Evolutionary conservation across 805 yeast genomes (phyloP).

Genomic region (Brettanomyces naardenensis): DNA sequence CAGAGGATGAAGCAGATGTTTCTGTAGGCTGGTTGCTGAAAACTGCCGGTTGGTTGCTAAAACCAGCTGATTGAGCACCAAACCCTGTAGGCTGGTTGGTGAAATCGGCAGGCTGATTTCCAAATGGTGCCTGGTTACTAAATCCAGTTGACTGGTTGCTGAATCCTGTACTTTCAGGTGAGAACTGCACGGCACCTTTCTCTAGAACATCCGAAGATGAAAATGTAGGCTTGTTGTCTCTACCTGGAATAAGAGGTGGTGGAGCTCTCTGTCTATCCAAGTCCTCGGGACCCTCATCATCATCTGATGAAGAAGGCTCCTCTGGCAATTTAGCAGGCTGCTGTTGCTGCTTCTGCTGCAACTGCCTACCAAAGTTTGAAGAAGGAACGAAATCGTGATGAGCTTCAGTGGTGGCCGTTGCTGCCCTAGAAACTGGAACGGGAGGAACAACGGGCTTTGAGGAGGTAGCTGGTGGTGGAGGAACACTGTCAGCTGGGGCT

Average conservation of each 20-base stretch:
- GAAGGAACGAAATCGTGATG: constrained; percentile 62
- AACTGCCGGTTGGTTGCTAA: constrained; percentile 13
- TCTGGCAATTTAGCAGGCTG: neutral
- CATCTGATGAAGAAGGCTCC: constrained; percentile 25
- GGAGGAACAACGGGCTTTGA: constrained; percentile 20
- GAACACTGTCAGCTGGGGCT: constrained; percentile 15
- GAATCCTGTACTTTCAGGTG: neutral
- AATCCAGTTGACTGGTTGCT: neutral
- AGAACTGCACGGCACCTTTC: neutral
- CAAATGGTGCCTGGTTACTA: neutral
- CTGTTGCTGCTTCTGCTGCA: constrained; percentile 29
- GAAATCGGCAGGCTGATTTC: constrained; percentile 1
- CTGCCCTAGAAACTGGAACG: constrained; percentile 22
- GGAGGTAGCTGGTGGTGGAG: constrained; percentile 26
- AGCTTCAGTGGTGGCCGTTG: constrained; percentile 22
- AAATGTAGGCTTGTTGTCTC: constrained; percentile 28
- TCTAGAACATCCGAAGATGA: constrained; percentile 12
- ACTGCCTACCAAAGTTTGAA: constrained; percentile 76
- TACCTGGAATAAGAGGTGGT: constrained; percentile 28
- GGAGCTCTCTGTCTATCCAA: constrained; percentile 17
- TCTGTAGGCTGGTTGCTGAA: constrained; percentile 5
- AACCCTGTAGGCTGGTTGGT: constrained; percentile 9
- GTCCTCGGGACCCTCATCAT: constrained; percentile 30
- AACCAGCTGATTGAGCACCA: constrained; percentile 4
- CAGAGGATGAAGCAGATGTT: constrained; percentile 2